phyloP scores from a whole-genome alignment of 2,329 filamentous ascomycete species.

The Clarireedia hainanense region DNA sequence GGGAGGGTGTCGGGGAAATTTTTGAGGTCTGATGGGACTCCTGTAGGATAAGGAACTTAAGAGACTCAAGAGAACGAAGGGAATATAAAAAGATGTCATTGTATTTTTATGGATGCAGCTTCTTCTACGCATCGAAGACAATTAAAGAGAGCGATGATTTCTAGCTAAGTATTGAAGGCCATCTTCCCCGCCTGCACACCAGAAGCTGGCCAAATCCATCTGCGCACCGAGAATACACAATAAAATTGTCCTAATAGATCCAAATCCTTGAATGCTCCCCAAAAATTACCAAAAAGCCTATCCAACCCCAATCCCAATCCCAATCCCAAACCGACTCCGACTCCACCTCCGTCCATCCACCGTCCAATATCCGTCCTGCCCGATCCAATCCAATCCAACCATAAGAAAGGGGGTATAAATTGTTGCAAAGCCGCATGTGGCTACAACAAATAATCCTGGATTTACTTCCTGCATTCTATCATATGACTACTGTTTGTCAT shows the following conservation, averaged over 20 bases:
- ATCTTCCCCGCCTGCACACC: background rate
- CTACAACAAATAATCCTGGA: background rate
- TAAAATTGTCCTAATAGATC: background rate
- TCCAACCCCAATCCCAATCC: background rate
- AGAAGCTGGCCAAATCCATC: too few species aligned
- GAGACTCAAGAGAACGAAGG: background rate
- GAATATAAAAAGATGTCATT: background rate
- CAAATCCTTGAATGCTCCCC: background rate
- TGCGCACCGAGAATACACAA: too few species aligned
- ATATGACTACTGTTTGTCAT: too few species aligned
- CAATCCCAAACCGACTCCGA: background rate
- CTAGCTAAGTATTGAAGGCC: background rate
- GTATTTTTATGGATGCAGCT: background rate
- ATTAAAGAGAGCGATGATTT: background rate
- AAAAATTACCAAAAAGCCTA: background rate
- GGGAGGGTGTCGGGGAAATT: constrained; percentile 53
- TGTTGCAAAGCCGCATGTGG: background rate
- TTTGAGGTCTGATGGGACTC: constrained; percentile 46
- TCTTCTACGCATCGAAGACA: background rate
- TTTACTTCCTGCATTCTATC: too few species aligned
- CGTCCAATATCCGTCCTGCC: background rate
- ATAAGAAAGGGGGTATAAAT: background rate
- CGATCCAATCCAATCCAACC: background rate
- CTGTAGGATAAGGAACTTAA: background rate
- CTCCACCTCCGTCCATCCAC: background rate